phyloP scores from a whole-genome alignment of 768 basidiomycete species.

The Mrakia gelida region DNA sequence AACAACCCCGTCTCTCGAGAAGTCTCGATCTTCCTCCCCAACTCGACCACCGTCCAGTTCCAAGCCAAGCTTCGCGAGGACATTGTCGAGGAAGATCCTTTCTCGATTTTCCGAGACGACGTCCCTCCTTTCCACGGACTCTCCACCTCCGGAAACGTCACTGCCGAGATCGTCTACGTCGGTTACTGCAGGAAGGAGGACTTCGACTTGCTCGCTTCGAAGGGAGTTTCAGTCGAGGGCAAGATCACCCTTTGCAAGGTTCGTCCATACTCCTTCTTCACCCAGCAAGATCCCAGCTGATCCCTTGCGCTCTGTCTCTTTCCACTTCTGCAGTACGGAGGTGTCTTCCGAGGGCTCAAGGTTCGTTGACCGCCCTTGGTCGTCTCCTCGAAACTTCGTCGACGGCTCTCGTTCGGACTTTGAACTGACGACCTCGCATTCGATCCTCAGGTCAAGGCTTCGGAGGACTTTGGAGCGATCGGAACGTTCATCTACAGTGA shows the following conservation, averaged over 20 bases:
- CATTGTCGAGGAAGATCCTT: constrained; percentile 68
- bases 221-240: constrained; percentile 68
- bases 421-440: too few species aligned
- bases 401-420: too few species aligned
- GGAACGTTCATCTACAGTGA: constrained; percentile 74
- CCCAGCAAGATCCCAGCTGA: background rate
- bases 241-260: constrained; percentile 67
- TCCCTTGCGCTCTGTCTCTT: background rate
- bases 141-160: constrained; percentile 68
- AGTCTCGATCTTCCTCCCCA: constrained; percentile 51
- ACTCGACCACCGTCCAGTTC: constrained; percentile 19
- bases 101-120: constrained; percentile 63
- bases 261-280: background rate
- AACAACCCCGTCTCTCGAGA: constrained; percentile 66
- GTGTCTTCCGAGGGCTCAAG: constrained; percentile 79
- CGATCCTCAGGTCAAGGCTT: constrained; percentile 55
- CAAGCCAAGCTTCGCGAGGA: constrained; percentile 68
- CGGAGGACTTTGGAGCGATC: constrained; percentile 73
- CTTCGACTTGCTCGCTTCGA: constrained; percentile 59
- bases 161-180: constrained; percentile 57
- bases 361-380: too few species aligned
- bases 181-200: constrained; percentile 75
- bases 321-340: constrained; percentile 38
- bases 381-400: too few species aligned
- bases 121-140: constrained; percentile 66